Conservation (phyloP, 1,284 basidiomycete species). For the Sanghuangporus sanghuang region DNA sequence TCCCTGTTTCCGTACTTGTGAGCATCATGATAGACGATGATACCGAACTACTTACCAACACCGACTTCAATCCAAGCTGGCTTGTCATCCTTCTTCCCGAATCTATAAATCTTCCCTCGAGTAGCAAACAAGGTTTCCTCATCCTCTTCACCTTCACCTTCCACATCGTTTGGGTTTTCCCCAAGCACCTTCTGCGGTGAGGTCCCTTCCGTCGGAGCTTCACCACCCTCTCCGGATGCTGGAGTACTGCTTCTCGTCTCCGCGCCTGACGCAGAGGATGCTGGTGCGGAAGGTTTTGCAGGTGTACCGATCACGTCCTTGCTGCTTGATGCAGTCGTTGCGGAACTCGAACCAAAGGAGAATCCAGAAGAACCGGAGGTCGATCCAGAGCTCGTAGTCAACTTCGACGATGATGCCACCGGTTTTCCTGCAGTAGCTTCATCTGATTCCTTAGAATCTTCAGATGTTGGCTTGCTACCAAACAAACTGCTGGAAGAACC, state of each 20-base stretch:
- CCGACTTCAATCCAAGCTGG: slow-evolving; percentile 58
- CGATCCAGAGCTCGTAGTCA: background rate
- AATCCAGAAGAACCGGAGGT: background rate
- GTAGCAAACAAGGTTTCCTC: slow-evolving; percentile 66
- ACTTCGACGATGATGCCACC: background rate
- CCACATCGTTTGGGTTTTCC: slow-evolving; percentile 48
- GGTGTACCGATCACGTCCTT: background rate
- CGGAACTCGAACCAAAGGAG: background rate
- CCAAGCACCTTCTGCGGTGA: slow-evolving; percentile 28
- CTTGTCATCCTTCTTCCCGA: slow-evolving; percentile 44
- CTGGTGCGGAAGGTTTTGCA: background rate
- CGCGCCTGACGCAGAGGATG: background rate
- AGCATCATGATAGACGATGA: background rate
- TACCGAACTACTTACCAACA: slow-evolving; percentile 38
- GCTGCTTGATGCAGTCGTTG: background rate
- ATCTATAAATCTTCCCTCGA: slow-evolving; percentile 58
- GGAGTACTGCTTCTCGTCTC: slow-evolving; percentile 17
- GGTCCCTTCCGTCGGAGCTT: slow-evolving; percentile 11
- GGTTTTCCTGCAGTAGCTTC: slow-evolving; percentile 15
- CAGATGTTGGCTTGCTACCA: slow-evolving; percentile 36
- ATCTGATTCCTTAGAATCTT: slow-evolving; percentile 22
- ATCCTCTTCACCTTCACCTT: slow-evolving; percentile 79
- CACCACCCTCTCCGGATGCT: slow-evolving; percentile 21
- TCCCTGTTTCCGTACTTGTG: slow-evolving; percentile 35
- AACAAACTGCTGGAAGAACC: slow-evolving; percentile 29